Evolutionary conservation across 805 yeast genomes (phyloP).

Genomic region (Debaryomyces prosopidis): DNA sequence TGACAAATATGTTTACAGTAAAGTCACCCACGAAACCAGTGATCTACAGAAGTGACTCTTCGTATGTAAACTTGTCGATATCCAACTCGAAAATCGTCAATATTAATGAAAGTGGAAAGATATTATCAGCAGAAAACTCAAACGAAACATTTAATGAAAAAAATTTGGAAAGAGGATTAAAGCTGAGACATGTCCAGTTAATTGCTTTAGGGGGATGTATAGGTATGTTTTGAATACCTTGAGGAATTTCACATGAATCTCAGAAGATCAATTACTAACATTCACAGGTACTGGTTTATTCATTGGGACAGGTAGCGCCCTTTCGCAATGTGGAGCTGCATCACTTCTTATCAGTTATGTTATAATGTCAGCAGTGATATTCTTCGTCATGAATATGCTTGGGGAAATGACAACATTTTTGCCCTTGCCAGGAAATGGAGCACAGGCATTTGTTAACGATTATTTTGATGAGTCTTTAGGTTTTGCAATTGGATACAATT

Average conservation of each 20-base stretch:
- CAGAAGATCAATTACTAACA: background rate
- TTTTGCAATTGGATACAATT: slow-evolving; percentile 35
- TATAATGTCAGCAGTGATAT: slow-evolving; percentile 24
- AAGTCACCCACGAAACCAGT: slow-evolving; percentile 21
- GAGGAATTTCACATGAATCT: background rate
- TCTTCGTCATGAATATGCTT: slow-evolving; percentile 31
- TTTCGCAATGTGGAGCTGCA: slow-evolving; percentile 64
- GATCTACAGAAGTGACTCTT: slow-evolving; percentile 24
- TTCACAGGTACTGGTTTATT: slow-evolving; percentile 55
- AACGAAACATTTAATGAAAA: slow-evolving; percentile 18
- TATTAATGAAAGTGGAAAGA: slow-evolving; percentile 23
- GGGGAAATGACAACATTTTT: slow-evolving; percentile 35
- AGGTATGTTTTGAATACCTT: slow-evolving; percentile 62
- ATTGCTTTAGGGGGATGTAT: slow-evolving; percentile 85
- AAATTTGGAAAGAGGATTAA: slow-evolving; percentile 38
- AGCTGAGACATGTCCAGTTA: slow-evolving; percentile 60
- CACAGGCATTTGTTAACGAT: slow-evolving; percentile 30
- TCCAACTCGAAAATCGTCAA: slow-evolving; percentile 27
- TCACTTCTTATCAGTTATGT: slow-evolving; percentile 47
- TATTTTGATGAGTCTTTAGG: slow-evolving; percentile 30
- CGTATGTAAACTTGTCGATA: slow-evolving; percentile 26
- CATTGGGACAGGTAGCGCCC: slow-evolving; percentile 63
- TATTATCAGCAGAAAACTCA: slow-evolving; percentile 19
- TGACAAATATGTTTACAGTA: slow-evolving; percentile 6
- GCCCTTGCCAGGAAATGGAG: slow-evolving; percentile 36